phyloP scores from a whole-genome alignment of 106 monocot species.

The Platanthera guangdongensis region DNA sequence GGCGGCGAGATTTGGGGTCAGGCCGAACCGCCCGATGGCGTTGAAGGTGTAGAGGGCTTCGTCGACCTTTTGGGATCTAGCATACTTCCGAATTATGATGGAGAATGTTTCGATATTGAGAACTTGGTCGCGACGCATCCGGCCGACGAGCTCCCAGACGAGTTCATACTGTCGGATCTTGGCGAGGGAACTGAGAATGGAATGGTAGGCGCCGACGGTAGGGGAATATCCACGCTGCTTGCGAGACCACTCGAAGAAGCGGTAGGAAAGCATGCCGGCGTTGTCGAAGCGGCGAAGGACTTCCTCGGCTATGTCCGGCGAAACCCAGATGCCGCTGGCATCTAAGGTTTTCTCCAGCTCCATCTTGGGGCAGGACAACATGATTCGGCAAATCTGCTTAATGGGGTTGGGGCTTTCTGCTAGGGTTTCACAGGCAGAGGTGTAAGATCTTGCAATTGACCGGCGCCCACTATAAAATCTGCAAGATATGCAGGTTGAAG shows the following conservation, averaged over 20 bases:
- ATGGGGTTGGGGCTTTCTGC: conserved; percentile 19
- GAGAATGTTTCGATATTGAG: conserved; percentile 84
- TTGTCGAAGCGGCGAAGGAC: conserved; percentile 59
- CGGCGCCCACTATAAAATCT: not conserved
- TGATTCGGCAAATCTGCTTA: conserved; percentile 42
- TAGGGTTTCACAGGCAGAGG: not conserved
- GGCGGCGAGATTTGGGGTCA: conserved; percentile 50
- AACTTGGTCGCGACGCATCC: conserved; percentile 48
- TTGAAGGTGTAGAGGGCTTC: conserved; percentile 85
- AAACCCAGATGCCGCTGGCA: conserved; percentile 41
- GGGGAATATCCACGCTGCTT: conserved; percentile 46
- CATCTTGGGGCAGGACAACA: conserved; percentile 52
- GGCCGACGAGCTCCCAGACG: conserved; percentile 78
- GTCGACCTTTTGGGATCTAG: conserved; percentile 70
- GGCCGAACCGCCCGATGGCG: conserved; percentile 72
- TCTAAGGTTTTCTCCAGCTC: conserved; percentile 63
- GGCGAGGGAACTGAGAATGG: conserved; percentile 67
- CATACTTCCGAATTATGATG: conserved; percentile 79
- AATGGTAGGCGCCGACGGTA: conserved; percentile 62
- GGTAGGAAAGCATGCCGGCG: conserved; percentile 78
- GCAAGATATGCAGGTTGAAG: not conserved
- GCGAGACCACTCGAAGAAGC: conserved; percentile 79
- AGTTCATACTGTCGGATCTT: conserved; percentile 83
- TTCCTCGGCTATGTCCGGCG: conserved; percentile 40
- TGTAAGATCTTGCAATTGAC: conserved; percentile 2